A percentile compares a stretch with the other conserved stretches of the same genome.
phyloP scores from a whole-genome alignment of 768 basidiomycete species.

The Kwoniella bestiolae region DNA sequence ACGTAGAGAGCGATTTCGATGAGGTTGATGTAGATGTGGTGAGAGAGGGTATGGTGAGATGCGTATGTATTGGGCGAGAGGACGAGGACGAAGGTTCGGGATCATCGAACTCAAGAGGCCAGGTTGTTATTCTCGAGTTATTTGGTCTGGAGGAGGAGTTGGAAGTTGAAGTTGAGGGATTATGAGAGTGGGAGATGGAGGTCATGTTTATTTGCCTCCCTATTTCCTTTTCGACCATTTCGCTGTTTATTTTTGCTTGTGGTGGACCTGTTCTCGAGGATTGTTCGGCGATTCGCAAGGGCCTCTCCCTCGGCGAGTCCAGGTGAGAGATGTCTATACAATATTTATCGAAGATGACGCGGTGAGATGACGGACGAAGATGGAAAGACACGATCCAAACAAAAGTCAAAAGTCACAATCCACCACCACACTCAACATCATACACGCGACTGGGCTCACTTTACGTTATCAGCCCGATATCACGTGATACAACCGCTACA shows the following conservation, averaged over 20 bases:
- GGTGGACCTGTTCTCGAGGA: too few species aligned
- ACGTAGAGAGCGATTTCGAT: background rate
- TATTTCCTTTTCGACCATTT: background rate
- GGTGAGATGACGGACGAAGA: background rate
- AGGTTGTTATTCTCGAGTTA: conserved; percentile 1
- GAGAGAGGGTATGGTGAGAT: background rate
- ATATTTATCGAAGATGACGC: background rate
- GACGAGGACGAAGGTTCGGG: background rate
- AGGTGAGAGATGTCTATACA: background rate
- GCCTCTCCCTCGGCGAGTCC: background rate
- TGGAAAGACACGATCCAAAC: background rate
- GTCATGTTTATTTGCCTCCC: background rate
- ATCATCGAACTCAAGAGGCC: background rate
- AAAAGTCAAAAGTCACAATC: background rate
- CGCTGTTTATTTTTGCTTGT: too few species aligned
- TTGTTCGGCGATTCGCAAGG: background rate
- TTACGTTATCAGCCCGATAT: background rate
- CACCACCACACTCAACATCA: background rate
- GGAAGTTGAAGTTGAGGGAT: background rate
- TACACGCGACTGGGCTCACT: background rate
- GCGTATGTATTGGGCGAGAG: background rate
- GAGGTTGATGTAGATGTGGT: background rate
- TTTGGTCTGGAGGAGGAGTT: too few species aligned
- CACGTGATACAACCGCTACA: background rate
- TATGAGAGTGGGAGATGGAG: too few species aligned